Base-by-base conservation (phyloP, 192 early-diverging fungal genomes). In the Mortierella antarctica region DNA sequence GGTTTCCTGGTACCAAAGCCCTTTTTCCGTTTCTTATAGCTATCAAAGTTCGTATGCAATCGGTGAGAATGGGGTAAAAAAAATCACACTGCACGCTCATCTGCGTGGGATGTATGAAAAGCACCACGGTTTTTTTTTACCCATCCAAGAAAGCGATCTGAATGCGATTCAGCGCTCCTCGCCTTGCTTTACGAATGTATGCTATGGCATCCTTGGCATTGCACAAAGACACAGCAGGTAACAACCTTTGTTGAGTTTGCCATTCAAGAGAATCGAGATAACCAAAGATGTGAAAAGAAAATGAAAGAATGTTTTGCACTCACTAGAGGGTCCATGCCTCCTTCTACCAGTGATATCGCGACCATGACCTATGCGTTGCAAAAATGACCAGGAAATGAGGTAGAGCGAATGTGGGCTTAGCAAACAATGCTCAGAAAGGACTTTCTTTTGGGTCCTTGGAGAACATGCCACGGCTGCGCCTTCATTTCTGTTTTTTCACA, bases 301-400 rank as follows among this genome's bases (percentile, higher is more conserved):
- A 41, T 41, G 18, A 53, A 39, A 65, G 14, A 41, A 31, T 63
- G 23, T 9, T 44, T 55, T 42, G 17, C 20, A 8, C 70, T 52
- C 74, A 86, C 93, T 70, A 95, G 65, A 14, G 90, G 88, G 51
- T 86, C 87, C 91, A 95, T 91, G 9, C 92, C 93, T 53, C 83
- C 79, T 67, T 95, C 93, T 41, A 94, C 89, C 20, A 94, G 73
- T 4, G 93, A 88, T 54, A 95, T 84, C 1, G 93, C 89, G 7
- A 95, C 90, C 11, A 92, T 53, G 9, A 91, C 83, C 84, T 85
- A 72, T 20, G 31, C 31, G 31, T 31, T 31, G 31, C 31, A 31
- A 31, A 31, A 31, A 31, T 31, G 31, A 31, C 31, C 31, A 31
- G 31, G 31, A 31, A 31, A 31, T 31, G 31, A 31, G 1, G 31